Conservation (phyloP, 306 rosid genomes). For the Quercus alba region DNA sequence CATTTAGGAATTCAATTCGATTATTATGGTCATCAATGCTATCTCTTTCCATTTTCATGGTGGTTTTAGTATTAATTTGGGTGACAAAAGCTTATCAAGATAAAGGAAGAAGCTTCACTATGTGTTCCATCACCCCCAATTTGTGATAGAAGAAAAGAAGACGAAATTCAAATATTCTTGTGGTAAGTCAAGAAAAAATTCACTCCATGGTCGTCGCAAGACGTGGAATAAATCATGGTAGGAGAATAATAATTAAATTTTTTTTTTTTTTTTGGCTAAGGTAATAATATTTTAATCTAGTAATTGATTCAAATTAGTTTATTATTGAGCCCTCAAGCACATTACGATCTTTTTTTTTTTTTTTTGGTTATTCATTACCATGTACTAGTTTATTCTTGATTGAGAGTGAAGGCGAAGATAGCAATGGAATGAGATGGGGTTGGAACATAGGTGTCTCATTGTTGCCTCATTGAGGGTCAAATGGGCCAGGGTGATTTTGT, state of each 20-base stretch:
- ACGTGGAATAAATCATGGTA: conserved; percentile 25
- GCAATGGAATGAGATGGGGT: no score
- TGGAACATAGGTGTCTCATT: no score
- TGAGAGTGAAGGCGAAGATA: no score
- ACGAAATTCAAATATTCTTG: background rate
- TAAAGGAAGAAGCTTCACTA: conserved; percentile 27
- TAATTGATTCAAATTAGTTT: no score
- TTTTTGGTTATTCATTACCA: no score
- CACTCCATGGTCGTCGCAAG: conserved; percentile 39
- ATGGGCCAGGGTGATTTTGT: no score
- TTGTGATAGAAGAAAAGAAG: conserved; percentile 6
- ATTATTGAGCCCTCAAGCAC: background rate
- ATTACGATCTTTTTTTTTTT: background rate
- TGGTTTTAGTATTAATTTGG: conserved; percentile 40
- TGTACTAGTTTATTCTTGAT: no score
- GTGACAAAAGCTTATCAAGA: conserved; percentile 39
- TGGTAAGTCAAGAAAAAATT: conserved; percentile 1
- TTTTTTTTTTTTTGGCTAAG: no score
- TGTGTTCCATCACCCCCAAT: conserved; percentile 17
- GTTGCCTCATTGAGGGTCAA: no score
- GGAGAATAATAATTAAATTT: no score
- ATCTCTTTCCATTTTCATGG: conserved; percentile 59
- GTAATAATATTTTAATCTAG: no score
- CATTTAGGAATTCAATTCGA: conserved; percentile 33
- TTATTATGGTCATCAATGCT: conserved; percentile 52